phyloP scores from a whole-genome alignment of 768 basidiomycete species.

The Austroboletus festivus region DNA sequence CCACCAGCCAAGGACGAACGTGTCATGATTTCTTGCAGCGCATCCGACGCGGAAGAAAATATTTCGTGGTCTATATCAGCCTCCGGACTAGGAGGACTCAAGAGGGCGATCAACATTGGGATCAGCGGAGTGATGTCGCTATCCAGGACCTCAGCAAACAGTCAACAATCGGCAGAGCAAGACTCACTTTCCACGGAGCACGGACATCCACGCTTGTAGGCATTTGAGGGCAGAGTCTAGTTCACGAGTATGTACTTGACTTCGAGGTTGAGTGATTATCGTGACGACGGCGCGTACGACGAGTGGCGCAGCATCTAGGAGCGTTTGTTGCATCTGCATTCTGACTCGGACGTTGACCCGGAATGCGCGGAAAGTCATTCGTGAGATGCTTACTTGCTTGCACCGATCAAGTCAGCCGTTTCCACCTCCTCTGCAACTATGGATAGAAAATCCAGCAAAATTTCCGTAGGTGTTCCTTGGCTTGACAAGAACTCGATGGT shows the following conservation, averaged over 20 bases:
- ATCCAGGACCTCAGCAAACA: constrained; percentile 2
- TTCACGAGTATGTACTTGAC: constrained; percentile 38
- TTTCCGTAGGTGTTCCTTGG: constrained; percentile 55
- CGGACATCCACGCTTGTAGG: constrained; percentile 78
- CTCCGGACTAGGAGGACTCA: constrained; percentile 31
- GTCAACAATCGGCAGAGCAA: background rate
- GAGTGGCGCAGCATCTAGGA: constrained; percentile 65
- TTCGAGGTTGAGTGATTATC: constrained; percentile 45
- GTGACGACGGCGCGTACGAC: constrained; percentile 65
- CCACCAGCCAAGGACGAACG: constrained; percentile 73
- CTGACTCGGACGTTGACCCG: constrained; percentile 35
- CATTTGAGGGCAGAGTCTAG: constrained; percentile 73
- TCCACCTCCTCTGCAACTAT: constrained; percentile 84
- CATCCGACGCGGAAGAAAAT: constrained; percentile 66
- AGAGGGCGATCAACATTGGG: constrained; percentile 52
- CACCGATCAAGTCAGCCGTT: constrained; percentile 68
- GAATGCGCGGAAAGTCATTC: background rate
- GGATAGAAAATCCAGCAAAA: constrained; percentile 70
- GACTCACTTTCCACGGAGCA: constrained; percentile 60
- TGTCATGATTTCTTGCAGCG: constrained; percentile 74
- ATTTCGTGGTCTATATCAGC: constrained; percentile 43
- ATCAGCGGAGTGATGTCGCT: constrained; percentile 75
- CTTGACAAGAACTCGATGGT: constrained; percentile 61
- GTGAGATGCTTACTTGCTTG: constrained; percentile 58
- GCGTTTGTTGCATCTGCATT: constrained; percentile 58